Conservation (phyloP, 306 rosid genomes). For the Lathyrus aphaca region DNA sequence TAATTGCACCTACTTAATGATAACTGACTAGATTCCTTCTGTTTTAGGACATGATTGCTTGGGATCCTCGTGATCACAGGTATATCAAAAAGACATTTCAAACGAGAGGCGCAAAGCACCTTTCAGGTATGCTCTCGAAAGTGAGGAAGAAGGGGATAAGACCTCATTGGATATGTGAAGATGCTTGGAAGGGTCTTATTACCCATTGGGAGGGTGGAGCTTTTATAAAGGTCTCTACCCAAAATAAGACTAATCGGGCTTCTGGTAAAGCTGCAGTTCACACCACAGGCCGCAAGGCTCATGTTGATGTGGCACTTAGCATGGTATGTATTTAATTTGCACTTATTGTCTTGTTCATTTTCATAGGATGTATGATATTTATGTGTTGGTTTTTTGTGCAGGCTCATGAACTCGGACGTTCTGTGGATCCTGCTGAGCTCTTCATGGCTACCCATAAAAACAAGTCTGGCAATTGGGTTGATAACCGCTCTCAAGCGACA, state of each 20-base stretch:
- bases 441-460: constrained; percentile 12
- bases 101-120: constrained; percentile 3
- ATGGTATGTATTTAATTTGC: constrained; percentile 4
- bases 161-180: constrained; percentile 24
- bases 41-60: constrained; percentile 10
- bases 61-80: constrained; percentile 6
- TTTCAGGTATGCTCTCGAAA: constrained; percentile 10
- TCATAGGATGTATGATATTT: background rate
- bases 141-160: background rate
- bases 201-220: constrained; percentile 6
- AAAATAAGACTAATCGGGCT: constrained; percentile 12
- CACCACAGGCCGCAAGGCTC: constrained; percentile 24
- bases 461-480: constrained; percentile 24
- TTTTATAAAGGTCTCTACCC: constrained; percentile 1
- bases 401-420: background rate
- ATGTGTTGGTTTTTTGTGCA: background rate
- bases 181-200: constrained; percentile 6
- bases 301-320: constrained; percentile 12
- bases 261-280: constrained; percentile 21
- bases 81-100: background rate
- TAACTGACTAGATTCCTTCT: constrained; percentile 2
- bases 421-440: constrained; percentile 16
- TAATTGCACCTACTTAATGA: constrained; percentile 1
- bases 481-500: constrained; percentile 9
- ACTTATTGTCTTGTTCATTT: constrained; percentile 3